phyloP scores from a whole-genome alignment of 176 grass and related monocot species.

The Musa itinerans region DNA sequence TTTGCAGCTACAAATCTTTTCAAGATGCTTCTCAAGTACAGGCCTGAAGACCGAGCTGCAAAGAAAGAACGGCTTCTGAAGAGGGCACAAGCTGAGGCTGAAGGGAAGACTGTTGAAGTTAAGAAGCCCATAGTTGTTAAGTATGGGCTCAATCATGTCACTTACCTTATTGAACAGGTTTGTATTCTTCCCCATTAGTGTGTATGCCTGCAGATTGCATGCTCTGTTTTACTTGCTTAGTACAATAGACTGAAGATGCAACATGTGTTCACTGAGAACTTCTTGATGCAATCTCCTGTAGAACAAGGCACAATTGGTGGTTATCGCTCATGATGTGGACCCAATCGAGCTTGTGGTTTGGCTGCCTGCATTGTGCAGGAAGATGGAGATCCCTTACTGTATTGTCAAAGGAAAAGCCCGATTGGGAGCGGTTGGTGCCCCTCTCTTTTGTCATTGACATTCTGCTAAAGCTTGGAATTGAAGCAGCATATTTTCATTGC shows the following conservation, averaged over 20 bases:
- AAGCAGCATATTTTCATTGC: neutral
- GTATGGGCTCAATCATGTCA: slow-evolving; percentile 73
- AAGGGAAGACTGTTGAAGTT: slow-evolving; percentile 47
- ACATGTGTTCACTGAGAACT: too few relatives aligned
- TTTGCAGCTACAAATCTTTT: slow-evolving; percentile 52
- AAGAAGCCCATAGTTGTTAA: slow-evolving; percentile 77
- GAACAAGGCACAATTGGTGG: slow-evolving; percentile 64
- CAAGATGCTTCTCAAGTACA: slow-evolving; percentile 70
- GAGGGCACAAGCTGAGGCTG: slow-evolving; percentile 52
- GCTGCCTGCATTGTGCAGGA: slow-evolving; percentile 67
- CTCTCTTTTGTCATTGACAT: neutral
- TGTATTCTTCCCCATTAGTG: neutral
- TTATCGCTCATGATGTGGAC: slow-evolving; percentile 65
- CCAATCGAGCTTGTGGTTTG: slow-evolving; percentile 65
- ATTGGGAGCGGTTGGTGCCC: too few relatives aligned
- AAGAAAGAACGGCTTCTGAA: slow-evolving; percentile 67
- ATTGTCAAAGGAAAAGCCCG: too few relatives aligned
- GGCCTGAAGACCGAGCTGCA: slow-evolving; percentile 48
- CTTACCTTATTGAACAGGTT: slow-evolving; percentile 70
- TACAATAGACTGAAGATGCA: too few relatives aligned
- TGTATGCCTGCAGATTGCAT: too few relatives aligned
- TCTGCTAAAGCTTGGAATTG: neutral
- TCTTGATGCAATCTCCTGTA: slow-evolving; percentile 1
- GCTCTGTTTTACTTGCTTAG: too few relatives aligned
- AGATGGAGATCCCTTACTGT: too few relatives aligned